Evolutionary conservation across 2,329 filamentous ascomycete species (phyloP), one percentile per base, ranked within the genome.

Genomic region (Ceratocystis papillata): DNA sequence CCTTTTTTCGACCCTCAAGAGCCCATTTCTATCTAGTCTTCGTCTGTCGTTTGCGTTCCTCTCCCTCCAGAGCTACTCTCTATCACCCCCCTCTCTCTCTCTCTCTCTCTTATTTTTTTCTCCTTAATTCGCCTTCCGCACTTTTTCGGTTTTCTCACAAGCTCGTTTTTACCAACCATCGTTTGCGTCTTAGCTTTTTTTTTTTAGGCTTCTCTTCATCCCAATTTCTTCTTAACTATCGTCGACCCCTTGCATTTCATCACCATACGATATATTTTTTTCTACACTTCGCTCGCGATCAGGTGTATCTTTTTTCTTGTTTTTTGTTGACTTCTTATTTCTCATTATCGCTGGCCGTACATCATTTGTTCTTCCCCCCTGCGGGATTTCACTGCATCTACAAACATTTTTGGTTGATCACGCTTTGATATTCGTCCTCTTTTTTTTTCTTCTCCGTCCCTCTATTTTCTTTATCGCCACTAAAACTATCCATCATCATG

Each of bases 401-500:
- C 55, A 48, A 30, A 45, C 62, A 57, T 55, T 55, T 17, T 22
- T 62, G 37, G 53, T 37, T 67, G 45, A 28, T n/a, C 8, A 22
- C 20, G 44, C 57, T 55, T 64, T 22, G 20, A 28, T 60, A 41
- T 20, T 62, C 22, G 15, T 45, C 65, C 41, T 66, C 45, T 57
- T 41, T 44, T 41, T 66, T 37, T 55, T 50, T 25, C 12, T 25
- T 28, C 37, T 45, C 22, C 33, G 41, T 62, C 46, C 45, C 61
- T 30, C n/a, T 61, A 44, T 61, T 41, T 50, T 62, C 22, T 37
- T 53, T 44, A 41, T 53, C 30, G 20, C 46, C n/a, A 62, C 53
- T 20, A 55, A 65, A 37, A 62, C 22, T 33, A 46, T 53, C 62
- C 33, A 62, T 48, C 72, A 78, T 70, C 73, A 84, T 85, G 83